Evolutionary conservation across 2,329 filamentous ascomycete genomes (phyloP).

Genomic region (Anisogramma anomala): DNA sequence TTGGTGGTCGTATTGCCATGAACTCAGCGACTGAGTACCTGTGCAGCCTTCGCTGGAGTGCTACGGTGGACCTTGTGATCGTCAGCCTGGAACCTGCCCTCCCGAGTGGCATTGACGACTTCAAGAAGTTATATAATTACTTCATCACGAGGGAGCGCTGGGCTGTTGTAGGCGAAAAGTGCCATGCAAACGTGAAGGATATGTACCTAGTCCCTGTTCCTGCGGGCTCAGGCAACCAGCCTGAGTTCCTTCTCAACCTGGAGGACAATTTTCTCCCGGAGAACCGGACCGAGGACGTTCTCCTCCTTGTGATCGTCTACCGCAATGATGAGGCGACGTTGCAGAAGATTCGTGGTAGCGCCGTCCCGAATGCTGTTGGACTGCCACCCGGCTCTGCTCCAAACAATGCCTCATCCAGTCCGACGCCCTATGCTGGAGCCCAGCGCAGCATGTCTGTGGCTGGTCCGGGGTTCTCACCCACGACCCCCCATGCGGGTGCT

Average conservation of each 20-base stretch:
- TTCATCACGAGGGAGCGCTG: constrained; percentile 74
- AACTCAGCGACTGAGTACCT: constrained; percentile 83
- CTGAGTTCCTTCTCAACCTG: constrained; percentile 82
- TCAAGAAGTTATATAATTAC: constrained; percentile 74
- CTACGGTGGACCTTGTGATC: constrained; percentile 73
- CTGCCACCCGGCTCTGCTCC: constrained; percentile 17
- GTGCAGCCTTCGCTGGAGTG: constrained; percentile 71
- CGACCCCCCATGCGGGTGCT: constrained; percentile 28
- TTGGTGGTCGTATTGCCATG: constrained; percentile 71
- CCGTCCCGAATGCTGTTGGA: too few relatives aligned
- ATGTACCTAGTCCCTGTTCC: constrained; percentile 84
- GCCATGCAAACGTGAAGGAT: constrained; percentile 66
- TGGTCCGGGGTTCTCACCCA: constrained; percentile 43
- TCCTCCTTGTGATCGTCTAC: constrained; percentile 79
- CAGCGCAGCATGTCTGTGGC: constrained; percentile 37
- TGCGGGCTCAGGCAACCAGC: constrained; percentile 56
- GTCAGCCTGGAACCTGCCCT: constrained; percentile 58
- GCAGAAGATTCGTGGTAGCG: constrained; percentile 26
- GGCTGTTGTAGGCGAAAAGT: constrained; percentile 73
- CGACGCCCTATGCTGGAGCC: constrained; percentile 25
- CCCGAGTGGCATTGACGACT: constrained; percentile 47
- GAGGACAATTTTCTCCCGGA: constrained; percentile 70
- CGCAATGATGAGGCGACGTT: constrained; percentile 42
- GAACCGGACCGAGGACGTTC: constrained; percentile 58
- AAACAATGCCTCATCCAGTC: constrained; percentile 23